These are phyloP conservation scores for Sonneratia alba DNA, from an alignment of 345 rosid species.

Conservation along the genomic window DNA sequence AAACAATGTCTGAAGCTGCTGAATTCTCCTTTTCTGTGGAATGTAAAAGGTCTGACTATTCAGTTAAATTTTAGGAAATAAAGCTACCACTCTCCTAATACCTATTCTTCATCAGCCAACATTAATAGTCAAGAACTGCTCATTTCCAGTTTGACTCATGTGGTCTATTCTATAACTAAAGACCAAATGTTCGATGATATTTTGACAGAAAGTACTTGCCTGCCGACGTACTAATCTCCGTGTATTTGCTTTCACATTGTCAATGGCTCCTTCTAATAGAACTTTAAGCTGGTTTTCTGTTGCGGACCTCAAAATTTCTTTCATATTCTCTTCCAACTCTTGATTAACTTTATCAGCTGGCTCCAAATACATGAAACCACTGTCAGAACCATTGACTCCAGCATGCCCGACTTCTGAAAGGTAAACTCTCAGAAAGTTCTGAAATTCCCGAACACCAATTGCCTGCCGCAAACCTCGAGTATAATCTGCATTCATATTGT, in stretches of 20 bases:
- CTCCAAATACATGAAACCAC: conserved; percentile 12
- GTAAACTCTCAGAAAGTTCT: conserved; percentile 38
- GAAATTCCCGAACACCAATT: conserved; percentile 86
- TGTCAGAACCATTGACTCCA: conserved; percentile 11
- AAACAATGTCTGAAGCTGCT: conserved; percentile 48
- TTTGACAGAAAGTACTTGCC: conserved; percentile 36
- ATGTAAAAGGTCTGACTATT: neutral
- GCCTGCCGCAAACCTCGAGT: conserved; percentile 84
- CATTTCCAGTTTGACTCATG: neutral
- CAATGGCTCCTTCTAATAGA: conserved; percentile 58
- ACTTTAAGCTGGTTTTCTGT: conserved; percentile 28
- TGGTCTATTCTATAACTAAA: neutral
- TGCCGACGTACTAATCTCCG: conserved; percentile 84
- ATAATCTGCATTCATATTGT: conserved; percentile 49
- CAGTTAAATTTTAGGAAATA: neutral
- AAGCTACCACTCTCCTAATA: neutral
- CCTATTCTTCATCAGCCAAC: neutral
- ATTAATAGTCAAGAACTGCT: neutral
- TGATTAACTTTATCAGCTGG: conserved; percentile 21
- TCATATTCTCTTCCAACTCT: conserved; percentile 30
- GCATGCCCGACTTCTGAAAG: conserved; percentile 13
- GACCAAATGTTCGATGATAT: neutral
- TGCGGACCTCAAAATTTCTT: conserved; percentile 27
- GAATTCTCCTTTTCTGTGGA: conserved; percentile 69
- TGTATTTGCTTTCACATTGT: conserved; percentile 63